Base-by-base conservation (phyloP, 106 monocot genomes). In the Chionographis japonica region DNA sequence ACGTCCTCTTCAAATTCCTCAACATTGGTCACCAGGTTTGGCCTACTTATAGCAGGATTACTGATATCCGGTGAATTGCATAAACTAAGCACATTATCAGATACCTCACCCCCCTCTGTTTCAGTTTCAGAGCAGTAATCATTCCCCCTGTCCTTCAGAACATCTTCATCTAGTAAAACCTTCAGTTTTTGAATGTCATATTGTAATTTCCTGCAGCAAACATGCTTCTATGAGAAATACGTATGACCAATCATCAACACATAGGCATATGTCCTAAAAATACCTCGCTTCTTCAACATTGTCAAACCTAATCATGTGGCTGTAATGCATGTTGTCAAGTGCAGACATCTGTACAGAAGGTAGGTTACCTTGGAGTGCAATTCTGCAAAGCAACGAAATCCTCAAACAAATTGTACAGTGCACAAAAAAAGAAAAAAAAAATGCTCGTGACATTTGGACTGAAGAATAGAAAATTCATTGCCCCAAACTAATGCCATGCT, bases 301-400 rank as follows among this genome's bases (percentile, higher is more conserved):
- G 56, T 90, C 87, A 83, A 98, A 98, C 85, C 97, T 86, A 58
- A 98, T 87, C 97, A 98, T 98, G 74, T 98, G 85, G 66, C 92
- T 90, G 69, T 92, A 98, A 69, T 98, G 97, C 97, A 98, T 98
- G 69, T 98, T 98, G 38, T 98, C 76, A 37, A 92, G 83, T 62
- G 97, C 97, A 55, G 81, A 72, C 36, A 92, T 70, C 70, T 98
- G 89, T 17, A 79, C 80, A 40, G 74, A 66, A 65, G 63, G 76
- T 17, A 87, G 57, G 15, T 85, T 87, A 6, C 80, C 97, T 87
- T 98, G 39, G 40, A 85, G 63, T 52, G 92, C 86, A 70, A 98
- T 77, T 74, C 97, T 98, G 84, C 40, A 75, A 68, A 38, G 10
- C 49, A 67, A 54, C 15, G 37, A 68, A 68, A 38, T 8, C 36